A percentile compares a stretch with the other conserved stretches of the same genome.
Conservation (phyloP, 2,329 filamentous ascomycete species). For the Fusarium sp. region DNA sequence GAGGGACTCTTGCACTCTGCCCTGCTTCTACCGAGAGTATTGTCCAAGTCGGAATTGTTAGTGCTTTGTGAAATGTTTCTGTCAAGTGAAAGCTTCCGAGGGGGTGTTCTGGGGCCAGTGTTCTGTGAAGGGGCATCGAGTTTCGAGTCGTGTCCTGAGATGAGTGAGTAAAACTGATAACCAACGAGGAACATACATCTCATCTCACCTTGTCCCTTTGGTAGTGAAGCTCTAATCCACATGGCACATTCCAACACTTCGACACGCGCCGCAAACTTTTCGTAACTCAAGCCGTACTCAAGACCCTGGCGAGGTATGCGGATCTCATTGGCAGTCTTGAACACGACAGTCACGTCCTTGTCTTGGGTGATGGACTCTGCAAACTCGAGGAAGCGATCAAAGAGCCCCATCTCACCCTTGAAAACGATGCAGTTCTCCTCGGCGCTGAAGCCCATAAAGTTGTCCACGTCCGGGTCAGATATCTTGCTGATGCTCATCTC, state of each 20-base stretch:
- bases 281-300: conserved; percentile 31
- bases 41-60: neutral
- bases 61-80: neutral
- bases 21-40: neutral
- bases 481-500: conserved; percentile 21
- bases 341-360: conserved; percentile 2
- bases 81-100: neutral
- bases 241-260: conserved; percentile 42
- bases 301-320: conserved; percentile 35
- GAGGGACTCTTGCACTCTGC: neutral
- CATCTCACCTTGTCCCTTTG: conserved; percentile 9
- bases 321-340: conserved; percentile 28
- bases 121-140: neutral
- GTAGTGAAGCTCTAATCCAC: conserved; percentile 28
- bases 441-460: conserved; percentile 38
- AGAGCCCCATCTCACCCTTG: conserved; percentile 33
- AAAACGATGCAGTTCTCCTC: conserved; percentile 35
- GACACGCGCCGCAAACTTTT: conserved; percentile 36
- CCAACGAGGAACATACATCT: neutral
- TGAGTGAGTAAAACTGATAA: neutral
- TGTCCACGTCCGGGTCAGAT: conserved; percentile 27
- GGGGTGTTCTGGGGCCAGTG: neutral
- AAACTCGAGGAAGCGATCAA: conserved; percentile 33
- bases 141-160: neutral
- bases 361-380: conserved; percentile 12